These are phyloP conservation scores for Meripilus lineatus DNA, from an alignment of 1,284 basidiomycete species.

Conservation along the genomic window DNA sequence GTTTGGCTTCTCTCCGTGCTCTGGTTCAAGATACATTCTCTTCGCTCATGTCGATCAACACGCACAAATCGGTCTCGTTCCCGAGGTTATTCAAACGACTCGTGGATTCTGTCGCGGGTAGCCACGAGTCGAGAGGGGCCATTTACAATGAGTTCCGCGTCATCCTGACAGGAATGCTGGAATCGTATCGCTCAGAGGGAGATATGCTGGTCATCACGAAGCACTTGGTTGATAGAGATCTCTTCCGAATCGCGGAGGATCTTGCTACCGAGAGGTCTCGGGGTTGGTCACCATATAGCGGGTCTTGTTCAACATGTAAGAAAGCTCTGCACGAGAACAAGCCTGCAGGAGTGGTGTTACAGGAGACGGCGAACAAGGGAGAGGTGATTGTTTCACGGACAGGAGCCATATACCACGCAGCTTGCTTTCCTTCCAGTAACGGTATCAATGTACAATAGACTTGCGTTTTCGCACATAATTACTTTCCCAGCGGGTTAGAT, in stretches of 20 bases:
- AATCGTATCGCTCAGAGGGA: constrained; percentile 87
- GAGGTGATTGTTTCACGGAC: constrained; percentile 54
- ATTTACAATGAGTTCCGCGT: constrained; percentile 90
- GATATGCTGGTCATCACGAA: constrained; percentile 90
- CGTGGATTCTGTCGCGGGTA: constrained; percentile 60
- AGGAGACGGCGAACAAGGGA: constrained; percentile 15
- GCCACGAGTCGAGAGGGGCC: constrained; percentile 45
- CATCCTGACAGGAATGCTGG: constrained; percentile 91
- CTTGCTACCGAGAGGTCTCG: constrained; percentile 24
- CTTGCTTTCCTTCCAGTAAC: constrained; percentile 35
- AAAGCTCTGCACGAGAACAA: constrained; percentile 13
- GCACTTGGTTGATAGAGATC: constrained; percentile 77
- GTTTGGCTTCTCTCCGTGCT: constrained; percentile 55
- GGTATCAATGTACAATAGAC: constrained; percentile 28
- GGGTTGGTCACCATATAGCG: constrained; percentile 25
- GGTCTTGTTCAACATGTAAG: constrained; percentile 20
- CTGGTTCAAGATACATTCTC: constrained; percentile 86
- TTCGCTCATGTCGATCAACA: constrained; percentile 79
- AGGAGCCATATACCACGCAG: constrained; percentile 54
- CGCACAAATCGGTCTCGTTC: constrained; percentile 83
- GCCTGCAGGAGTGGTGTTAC: constrained; percentile 1
- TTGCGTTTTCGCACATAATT: constrained; percentile 4
- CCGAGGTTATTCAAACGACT: constrained; percentile 89
- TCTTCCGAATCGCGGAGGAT: constrained; percentile 70
- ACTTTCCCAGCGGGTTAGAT: not conserved